Percentiles rank a stretch among this genome's conserved stretches.
These are phyloP conservation scores for Pseudogymnoascus sp. DNA, from an alignment of 2,329 filamentous ascomycete genomes.

Conservation along the genomic window DNA sequence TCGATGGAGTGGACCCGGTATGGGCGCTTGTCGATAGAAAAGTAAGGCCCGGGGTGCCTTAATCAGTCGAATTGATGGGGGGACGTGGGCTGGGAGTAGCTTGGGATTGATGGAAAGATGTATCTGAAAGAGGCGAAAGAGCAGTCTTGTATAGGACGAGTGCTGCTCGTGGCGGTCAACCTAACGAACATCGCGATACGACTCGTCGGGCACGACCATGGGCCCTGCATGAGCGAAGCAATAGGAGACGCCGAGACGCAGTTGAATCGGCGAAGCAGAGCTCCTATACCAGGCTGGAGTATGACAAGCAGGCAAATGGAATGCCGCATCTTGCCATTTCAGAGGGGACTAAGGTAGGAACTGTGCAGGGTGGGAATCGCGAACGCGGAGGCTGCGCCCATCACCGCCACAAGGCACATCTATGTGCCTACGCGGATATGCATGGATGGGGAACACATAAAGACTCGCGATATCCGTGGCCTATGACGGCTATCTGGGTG, in stretches of 20 bases:
- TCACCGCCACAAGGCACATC: neutral
- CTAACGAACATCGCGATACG: constrained; percentile 8
- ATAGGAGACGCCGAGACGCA: constrained; percentile 9
- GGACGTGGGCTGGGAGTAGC: constrained; percentile 5
- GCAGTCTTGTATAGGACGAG: constrained; percentile 5
- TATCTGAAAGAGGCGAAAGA: constrained; percentile 6
- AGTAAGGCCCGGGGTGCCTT: neutral
- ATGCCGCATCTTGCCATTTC: neutral
- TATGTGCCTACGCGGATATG: neutral
- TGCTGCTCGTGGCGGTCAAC: neutral
- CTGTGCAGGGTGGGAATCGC: neutral
- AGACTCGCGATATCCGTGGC: neutral
- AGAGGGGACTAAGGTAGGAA: constrained; percentile 6
- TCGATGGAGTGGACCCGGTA: neutral
- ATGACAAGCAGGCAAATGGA: constrained; percentile 6
- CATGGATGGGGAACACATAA: neutral
- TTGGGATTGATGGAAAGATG: neutral
- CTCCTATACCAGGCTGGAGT: neutral
- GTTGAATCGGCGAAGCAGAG: constrained; percentile 6
- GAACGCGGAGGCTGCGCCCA: constrained; percentile 4
- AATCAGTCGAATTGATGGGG: neutral
- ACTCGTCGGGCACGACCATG: constrained; percentile 8
- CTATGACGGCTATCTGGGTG: neutral
- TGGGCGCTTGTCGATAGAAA: constrained; percentile 9
- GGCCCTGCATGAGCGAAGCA: neutral